A percentile compares a stretch with the other conserved stretches of the same genome.
phyloP scores from a whole-genome alignment of 2,329 filamentous ascomycete species.

The Beauveria varroae region DNA sequence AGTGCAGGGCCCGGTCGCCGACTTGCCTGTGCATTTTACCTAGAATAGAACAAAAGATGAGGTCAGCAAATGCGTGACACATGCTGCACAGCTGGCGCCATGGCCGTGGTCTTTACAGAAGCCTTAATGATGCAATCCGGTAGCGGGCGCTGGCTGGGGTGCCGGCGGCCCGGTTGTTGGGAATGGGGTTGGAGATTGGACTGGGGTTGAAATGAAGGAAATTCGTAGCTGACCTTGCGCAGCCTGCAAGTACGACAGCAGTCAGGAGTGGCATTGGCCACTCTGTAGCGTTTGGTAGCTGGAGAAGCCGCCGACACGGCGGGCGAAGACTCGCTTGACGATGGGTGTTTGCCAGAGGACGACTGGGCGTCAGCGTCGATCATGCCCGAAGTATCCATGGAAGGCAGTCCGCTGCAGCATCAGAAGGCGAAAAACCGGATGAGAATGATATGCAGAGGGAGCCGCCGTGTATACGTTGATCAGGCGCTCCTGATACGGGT shows the following conservation, averaged over 20 bases:
- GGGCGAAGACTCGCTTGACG: constrained; percentile 11
- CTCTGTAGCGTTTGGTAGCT: constrained; percentile 26
- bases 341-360: background rate
- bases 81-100: background rate
- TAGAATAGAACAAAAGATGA: constrained; percentile 14
- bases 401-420: constrained; percentile 1
- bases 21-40: constrained; percentile 36
- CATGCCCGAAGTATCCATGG: constrained; percentile 1
- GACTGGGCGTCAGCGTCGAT: constrained; percentile 1
- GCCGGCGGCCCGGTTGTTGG: background rate
- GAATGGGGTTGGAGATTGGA: background rate
- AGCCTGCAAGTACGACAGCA: constrained; percentile 32
- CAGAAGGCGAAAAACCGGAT: background rate
- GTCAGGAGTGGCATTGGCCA: constrained; percentile 19
- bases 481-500: background rate
- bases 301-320: constrained; percentile 15
- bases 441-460: background rate
- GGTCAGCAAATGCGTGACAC: background rate
- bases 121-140: background rate
- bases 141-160: background rate
- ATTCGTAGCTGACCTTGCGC: constrained; percentile 25
- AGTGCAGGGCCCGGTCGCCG: constrained; percentile 27
- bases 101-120: background rate
- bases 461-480: background rate
- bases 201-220: constrained; percentile 4